Base-by-base conservation (phyloP, 176 grass and related monocot genomes). In the Rhipidocladum racemiflorum region DNA sequence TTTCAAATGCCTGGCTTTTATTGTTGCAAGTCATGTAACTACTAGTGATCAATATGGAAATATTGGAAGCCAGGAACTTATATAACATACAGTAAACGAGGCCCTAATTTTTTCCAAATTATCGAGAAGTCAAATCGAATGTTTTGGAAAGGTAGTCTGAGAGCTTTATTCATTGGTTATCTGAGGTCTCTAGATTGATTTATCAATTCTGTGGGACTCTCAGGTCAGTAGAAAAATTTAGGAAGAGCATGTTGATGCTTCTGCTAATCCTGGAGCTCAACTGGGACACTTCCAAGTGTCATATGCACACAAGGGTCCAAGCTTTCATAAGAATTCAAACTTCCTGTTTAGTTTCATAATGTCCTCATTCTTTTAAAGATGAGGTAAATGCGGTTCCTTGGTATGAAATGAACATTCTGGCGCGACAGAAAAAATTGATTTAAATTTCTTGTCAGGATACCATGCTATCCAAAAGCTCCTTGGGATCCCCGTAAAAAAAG, bases 1-100 rank as follows among this genome's bases (percentile, higher is more conserved):
- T 73, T 88, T 57, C 36, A 81, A 65, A 64, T 72, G 60, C 7
- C 20, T 76, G 18, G 27, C 18, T 82, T 80, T 71, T 77, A 28
- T 86, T 70, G 25, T 74, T 69, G 32, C n/a, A 51, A 40, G 25
- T 34, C 20, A 46, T 74, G 15, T 32, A 32, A 80, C 38, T 81
- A 70, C 6, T 35, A 44, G 48, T 38, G 48, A 73, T 42, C 38
- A 3, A 76, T 74, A 40, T 61, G 38, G 18, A 84, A 25, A 66
- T 79, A 60, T 68, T 79, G 59, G 51, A 54, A 9, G 18, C 20
- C 65, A 83, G 27, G 75, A 76, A 72, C 54, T 71, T 70, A 50
- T 86, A 27, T 39, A 40, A 30, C 4, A 42, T 66, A 48, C 21
- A 78, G 14, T 59, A 84, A 68, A 84, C 0, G 20, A 62, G 23